phyloP scores from a whole-genome alignment of 2,329 filamentous ascomycete species.

The Fusarium sororula region DNA sequence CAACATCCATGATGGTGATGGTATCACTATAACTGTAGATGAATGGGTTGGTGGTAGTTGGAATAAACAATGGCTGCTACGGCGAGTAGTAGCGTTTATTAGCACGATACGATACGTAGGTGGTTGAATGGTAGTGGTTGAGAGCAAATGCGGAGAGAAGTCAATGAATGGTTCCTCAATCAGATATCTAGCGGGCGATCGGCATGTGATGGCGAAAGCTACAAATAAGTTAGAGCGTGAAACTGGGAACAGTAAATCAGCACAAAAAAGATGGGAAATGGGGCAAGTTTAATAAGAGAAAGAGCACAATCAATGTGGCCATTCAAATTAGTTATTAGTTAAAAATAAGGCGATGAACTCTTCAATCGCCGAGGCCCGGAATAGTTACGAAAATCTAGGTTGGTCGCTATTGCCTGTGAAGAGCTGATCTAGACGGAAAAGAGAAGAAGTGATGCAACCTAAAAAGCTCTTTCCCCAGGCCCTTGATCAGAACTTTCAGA shows the following conservation, averaged over 20 bases:
- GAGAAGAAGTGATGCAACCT: slow-evolving; percentile 21
- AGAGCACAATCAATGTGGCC: background rate
- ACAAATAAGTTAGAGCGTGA: background rate
- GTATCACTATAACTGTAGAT: background rate
- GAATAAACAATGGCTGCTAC: background rate
- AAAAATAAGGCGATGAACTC: slow-evolving; percentile 10
- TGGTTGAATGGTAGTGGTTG: background rate
- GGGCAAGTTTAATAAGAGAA: slow-evolving; percentile 4
- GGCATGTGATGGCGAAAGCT: slow-evolving; percentile 37
- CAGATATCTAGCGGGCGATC: slow-evolving; percentile 19
- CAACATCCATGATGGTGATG: slow-evolving; percentile 60
- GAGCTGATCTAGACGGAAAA: slow-evolving; percentile 27
- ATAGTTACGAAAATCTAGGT: background rate
- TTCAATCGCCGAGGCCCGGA: slow-evolving; percentile 26
- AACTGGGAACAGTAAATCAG: slow-evolving; percentile 7
- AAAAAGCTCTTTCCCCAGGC: slow-evolving; percentile 13
- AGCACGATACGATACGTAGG: slow-evolving; percentile 3
- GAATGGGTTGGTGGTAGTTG: background rate
- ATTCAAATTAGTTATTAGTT: background rate
- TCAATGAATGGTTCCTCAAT: slow-evolving; percentile 23
- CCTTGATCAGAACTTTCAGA: slow-evolving; percentile 32
- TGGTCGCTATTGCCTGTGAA: slow-evolving; percentile 19
- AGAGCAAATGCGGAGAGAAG: slow-evolving; percentile 30
- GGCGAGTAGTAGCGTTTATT: background rate
- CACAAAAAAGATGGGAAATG: slow-evolving; percentile 2